These are phyloP conservation scores for Phaeosphaeriaceae sp. DNA, from an alignment of 2,329 filamentous ascomycete species.

Conservation along the genomic window DNA sequence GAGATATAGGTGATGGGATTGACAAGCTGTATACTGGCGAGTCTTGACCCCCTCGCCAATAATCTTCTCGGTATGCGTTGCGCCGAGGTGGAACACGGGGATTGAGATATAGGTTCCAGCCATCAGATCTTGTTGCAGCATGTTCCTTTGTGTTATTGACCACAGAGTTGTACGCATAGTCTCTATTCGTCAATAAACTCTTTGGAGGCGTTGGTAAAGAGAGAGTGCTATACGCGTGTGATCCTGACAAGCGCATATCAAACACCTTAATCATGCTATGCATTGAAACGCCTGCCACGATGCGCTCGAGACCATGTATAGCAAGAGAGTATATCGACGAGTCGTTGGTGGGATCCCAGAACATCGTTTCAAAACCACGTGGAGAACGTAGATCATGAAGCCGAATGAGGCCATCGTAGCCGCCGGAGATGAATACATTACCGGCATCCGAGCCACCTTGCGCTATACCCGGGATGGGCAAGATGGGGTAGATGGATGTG, in stretches of 20 bases:
- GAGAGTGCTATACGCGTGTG: constrained; percentile 47
- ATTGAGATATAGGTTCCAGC: constrained; percentile 58
- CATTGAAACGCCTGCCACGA: constrained; percentile 63
- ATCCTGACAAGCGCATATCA: constrained; percentile 62
- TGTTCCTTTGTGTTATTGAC: constrained; percentile 9
- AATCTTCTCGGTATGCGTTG: constrained; percentile 21
- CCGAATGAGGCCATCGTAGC: constrained; percentile 63
- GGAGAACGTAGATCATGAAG: constrained; percentile 68
- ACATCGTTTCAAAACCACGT: constrained; percentile 56
- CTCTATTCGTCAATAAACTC: not conserved
- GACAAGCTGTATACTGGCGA: constrained; percentile 59
- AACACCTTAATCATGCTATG: constrained; percentile 69
- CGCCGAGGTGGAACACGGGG: constrained; percentile 35
- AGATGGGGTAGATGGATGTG: constrained; percentile 56
- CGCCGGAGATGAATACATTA: constrained; percentile 65
- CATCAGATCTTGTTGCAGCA: constrained; percentile 23
- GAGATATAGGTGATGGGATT: constrained; percentile 52
- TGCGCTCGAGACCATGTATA: constrained; percentile 62
- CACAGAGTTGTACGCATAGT: constrained; percentile 24
- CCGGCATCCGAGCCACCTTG: constrained; percentile 47
- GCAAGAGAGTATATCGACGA: constrained; percentile 66
- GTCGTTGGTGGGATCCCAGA: constrained; percentile 63
- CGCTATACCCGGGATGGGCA: constrained; percentile 46
- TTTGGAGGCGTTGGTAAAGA: constrained; percentile 18
- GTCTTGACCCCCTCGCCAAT: constrained; percentile 29